phyloP scores from a whole-genome alignment of 371 early-diverging fungal genomes.

The Apophysomyces trapeziformis region DNA sequence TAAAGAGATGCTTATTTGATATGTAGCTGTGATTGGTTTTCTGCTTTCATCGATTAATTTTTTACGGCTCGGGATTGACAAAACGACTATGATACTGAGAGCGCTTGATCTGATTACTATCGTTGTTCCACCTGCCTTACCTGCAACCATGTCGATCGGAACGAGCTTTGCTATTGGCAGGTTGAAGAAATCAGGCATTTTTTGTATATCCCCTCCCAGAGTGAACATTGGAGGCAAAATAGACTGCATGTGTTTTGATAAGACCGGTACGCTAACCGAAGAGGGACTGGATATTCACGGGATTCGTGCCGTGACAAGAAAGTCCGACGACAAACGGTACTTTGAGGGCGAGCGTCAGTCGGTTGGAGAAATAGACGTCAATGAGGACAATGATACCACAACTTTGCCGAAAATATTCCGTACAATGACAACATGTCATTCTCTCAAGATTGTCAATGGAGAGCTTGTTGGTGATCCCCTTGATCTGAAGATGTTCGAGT shows the following conservation, averaged over 20 bases:
- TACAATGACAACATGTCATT: conserved; percentile 97
- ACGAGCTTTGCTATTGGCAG: conserved; percentile 92
- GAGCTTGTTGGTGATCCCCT: conserved; percentile 97
- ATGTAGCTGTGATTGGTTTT: conserved; percentile 77
- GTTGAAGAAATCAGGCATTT: conserved; percentile 83
- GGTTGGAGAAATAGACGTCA: conserved; percentile 29
- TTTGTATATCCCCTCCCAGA: conserved; percentile 92
- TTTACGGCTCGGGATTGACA: conserved; percentile 73
- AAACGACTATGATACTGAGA: conserved; percentile 75
- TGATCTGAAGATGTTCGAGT: conserved; percentile 99
- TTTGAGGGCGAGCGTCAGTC: conserved; percentile 48
- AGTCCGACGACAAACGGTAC: conserved; percentile 25
- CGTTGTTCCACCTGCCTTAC: conserved; percentile 96
- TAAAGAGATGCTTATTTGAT: neutral
- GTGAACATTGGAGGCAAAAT: conserved; percentile 97
- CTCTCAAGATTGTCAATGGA: conserved; percentile 89
- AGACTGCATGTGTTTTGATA: conserved; percentile 98
- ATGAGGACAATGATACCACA: conserved; percentile 22
- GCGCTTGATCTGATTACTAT: conserved; percentile 95
- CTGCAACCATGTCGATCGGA: conserved; percentile 97
- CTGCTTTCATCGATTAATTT: conserved; percentile 86
- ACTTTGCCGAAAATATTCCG: conserved; percentile 54
- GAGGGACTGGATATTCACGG: conserved; percentile 98
- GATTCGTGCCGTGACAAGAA: conserved; percentile 57
- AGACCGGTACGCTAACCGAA: conserved; percentile 99